phyloP scores from a whole-genome alignment of 2,329 filamentous ascomycete species.

The Fusarium foetens region DNA sequence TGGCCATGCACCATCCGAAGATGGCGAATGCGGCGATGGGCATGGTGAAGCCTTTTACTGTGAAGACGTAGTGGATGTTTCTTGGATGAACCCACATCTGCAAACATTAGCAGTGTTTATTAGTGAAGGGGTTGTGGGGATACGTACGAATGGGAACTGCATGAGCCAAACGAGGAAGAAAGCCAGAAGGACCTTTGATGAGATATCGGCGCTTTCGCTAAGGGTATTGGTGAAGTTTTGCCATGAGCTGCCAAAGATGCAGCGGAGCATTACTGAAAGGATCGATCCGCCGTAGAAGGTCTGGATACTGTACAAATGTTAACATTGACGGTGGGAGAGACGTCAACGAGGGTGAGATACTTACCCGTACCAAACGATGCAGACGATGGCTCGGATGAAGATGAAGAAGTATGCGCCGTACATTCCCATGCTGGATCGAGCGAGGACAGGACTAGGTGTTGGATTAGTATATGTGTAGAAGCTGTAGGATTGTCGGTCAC shows the following conservation, averaged over 20 bases:
- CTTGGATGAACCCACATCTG: background rate
- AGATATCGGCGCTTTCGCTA: background rate
- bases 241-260: background rate
- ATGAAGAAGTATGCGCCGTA: background rate
- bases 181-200: background rate
- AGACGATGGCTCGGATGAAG: background rate
- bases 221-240: background rate
- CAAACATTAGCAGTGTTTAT: accelerated
- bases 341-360: background rate
- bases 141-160: background rate
- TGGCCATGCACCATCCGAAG: background rate
- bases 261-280: background rate
- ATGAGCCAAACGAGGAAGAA: background rate
- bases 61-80: background rate
- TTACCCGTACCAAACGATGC: background rate
- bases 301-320: background rate
- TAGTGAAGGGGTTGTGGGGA: accelerated
- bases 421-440: background rate
- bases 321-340: background rate
- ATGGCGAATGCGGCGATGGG: background rate
- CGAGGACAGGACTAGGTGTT: background rate
- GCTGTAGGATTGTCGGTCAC: accelerated
- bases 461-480: accelerated
- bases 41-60: background rate
- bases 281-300: background rate